Evolutionary conservation across 768 basidiomycete species (phyloP), one percentile per base, ranked within the genome.

Genomic region (Hypsizygus marmoreus): DNA sequence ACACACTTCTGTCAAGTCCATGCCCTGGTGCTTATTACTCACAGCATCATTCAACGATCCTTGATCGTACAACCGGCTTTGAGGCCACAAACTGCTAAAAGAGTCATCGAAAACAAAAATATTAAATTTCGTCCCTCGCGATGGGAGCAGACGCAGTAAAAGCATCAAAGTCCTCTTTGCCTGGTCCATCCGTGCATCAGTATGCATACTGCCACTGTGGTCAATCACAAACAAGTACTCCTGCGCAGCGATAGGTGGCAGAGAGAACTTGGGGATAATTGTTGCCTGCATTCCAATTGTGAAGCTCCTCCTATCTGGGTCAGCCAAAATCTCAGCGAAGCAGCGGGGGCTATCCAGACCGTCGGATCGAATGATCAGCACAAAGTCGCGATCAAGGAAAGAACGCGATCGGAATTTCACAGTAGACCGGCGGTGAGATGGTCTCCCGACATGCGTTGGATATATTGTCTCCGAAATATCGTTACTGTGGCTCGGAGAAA

Each of bases 191-290:
- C 74, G 55, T n/a, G n/a, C n/a, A 9, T 19, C 30, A 17, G 59
- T 59, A 0, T 0, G 0, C 84, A 85, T 85, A 39, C 78, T 81
- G 0, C 77, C 74, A 14, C 76, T 80, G 36, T 81, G 65, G 50
- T 86, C 83, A 9, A 86, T 64, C 6, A 86, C 45, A 49, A 86
- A 86, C 0, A 86, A 63, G 43, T 77, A 85, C 46, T 85, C 83
- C 40, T 81, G 81, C 0, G 64, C 55, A 9, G 47, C 47, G 1
- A 80, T 54, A 1, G 68, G 67, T 1, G 72, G 70, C 3, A 80
- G 54, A 14, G 65, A 57, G 47, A 77, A 75, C 32, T 71, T 75
- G 1, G 82, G 81, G 4, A 84, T 71, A n/a, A 84, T 56, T 0
- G 73, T 76, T 25, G 82, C 56, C 30, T 78, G 79, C 64, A 83